These are phyloP conservation scores for Hysterium pulicare DNA, from an alignment of 2,329 filamentous ascomycete species.

Conservation along the genomic window DNA sequence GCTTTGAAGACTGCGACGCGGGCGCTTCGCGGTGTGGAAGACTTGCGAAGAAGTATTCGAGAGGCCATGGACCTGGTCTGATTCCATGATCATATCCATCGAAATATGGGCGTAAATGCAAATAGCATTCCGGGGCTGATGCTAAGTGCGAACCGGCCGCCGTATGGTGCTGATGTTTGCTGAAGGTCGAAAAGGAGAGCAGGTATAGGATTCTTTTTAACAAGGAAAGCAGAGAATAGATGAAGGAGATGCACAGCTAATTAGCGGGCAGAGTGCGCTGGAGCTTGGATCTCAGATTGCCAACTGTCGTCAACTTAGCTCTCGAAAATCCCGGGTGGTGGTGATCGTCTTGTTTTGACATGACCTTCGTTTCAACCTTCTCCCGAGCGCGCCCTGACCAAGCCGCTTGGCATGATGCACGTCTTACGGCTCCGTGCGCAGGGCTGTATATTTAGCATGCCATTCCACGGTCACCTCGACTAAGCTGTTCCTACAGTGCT, in stretches of 20 bases:
- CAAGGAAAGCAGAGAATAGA: background rate
- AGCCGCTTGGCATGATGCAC: conserved; percentile 32
- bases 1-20: conserved; percentile 36
- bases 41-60: conserved; percentile 33
- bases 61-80: conserved; percentile 36
- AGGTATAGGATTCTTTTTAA: conserved; percentile 7
- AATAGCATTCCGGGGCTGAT: conserved; percentile 36
- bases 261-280: conserved; percentile 1
- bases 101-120: conserved; percentile 23
- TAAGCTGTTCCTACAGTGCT: conserved; percentile 2
- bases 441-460: conserved; percentile 22
- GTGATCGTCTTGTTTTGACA: conserved; percentile 35
- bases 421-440: conserved; percentile 27
- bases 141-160: conserved; percentile 26
- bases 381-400: conserved; percentile 30
- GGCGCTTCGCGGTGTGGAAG: conserved; percentile 35
- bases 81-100: conserved; percentile 31
- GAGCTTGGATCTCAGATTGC: conserved; percentile 1
- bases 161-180: conserved; percentile 11
- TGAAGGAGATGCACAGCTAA: background rate
- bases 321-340: conserved; percentile 1
- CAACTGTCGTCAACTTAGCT: background rate
- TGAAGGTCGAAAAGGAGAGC: conserved; percentile 20
- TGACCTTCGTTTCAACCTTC: conserved; percentile 33
- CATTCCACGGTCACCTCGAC: background rate